A percentile compares a stretch with the other conserved stretches of the same genome.
Evolutionary conservation across 2,329 filamentous ascomycete genomes (phyloP).

Genomic region (Aaosphaeria arxii): DNA sequence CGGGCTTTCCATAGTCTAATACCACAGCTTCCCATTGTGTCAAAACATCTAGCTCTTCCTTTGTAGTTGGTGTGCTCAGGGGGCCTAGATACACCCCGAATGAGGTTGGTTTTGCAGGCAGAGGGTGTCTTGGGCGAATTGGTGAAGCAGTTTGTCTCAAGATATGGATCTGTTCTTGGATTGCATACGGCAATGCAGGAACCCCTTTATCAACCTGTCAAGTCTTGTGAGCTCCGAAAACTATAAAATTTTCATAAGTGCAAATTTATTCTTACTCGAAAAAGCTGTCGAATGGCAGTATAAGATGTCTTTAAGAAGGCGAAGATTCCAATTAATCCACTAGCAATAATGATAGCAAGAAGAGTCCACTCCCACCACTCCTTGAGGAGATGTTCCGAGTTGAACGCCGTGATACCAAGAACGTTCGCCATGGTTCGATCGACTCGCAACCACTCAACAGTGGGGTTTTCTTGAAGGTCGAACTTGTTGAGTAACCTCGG

Average conservation of each 20-base stretch:
- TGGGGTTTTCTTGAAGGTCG: conserved; percentile 3
- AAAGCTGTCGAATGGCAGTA: conserved; percentile 12
- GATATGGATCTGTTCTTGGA: conserved; percentile 28
- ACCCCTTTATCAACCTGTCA: conserved; percentile 13
- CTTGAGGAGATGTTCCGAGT: conserved; percentile 13
- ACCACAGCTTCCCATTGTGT: conserved; percentile 33
- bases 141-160: conserved; percentile 18
- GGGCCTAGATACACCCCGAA: conserved; percentile 36
- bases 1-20: conserved; percentile 26
- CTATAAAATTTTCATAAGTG: too few species aligned
- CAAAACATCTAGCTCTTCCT: conserved; percentile 22
- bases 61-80: conserved; percentile 21
- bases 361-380: conserved; percentile 35
- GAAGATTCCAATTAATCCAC: conserved; percentile 23
- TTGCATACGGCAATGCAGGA: conserved; percentile 18
- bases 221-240: conserved; percentile 6
- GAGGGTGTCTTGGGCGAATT: conserved; percentile 13
- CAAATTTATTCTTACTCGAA: conserved; percentile 15
- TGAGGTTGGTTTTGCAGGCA: conserved; percentile 25
- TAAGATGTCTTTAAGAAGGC: conserved; percentile 25
- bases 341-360: conserved; percentile 28
- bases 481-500: conserved; percentile 2
- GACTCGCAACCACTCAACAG: background rate
- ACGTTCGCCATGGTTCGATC: conserved; percentile 21
- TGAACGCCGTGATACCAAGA: conserved; percentile 29